Percentiles rank a stretch among this genome's conserved stretches.
Conservation (phyloP, 2,329 filamentous ascomycete species). For the Bipolaris sorokiniana region DNA sequence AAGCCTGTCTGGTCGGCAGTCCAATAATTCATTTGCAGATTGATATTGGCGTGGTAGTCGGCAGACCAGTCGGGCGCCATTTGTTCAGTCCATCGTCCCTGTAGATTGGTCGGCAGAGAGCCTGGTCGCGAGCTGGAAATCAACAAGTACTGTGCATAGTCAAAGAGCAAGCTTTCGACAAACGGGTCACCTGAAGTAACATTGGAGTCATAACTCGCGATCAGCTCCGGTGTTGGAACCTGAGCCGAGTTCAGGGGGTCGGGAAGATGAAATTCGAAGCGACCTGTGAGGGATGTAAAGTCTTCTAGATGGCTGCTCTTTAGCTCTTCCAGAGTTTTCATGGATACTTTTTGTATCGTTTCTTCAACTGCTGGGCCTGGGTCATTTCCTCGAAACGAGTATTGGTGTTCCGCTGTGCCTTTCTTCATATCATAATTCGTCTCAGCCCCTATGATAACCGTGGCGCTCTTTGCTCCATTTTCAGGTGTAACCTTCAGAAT, state of each 20-base stretch:
- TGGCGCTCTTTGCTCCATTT: constrained; percentile 31
- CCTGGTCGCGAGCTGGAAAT: constrained; percentile 61
- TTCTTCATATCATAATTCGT: constrained; percentile 60
- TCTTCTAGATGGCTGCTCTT: constrained; percentile 50
- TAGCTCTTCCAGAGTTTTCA: constrained; percentile 44
- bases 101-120: constrained; percentile 61
- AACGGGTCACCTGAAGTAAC: constrained; percentile 55
- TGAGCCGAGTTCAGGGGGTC: constrained; percentile 52
- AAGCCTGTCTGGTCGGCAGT: constrained; percentile 60
- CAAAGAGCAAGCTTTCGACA: constrained; percentile 61
- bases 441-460: constrained; percentile 53
- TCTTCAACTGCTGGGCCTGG: constrained; percentile 51
- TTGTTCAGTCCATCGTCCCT: constrained; percentile 61
- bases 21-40: constrained; percentile 69
- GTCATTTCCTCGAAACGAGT: constrained; percentile 58
- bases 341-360: constrained; percentile 42
- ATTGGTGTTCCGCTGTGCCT: constrained; percentile 53
- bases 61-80: constrained; percentile 57
- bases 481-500: constrained; percentile 16
- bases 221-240: constrained; percentile 48
- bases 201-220: constrained; percentile 37
- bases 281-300: constrained; percentile 49
- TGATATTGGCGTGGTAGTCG: constrained; percentile 66
- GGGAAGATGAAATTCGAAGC: constrained; percentile 55
- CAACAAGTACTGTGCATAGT: constrained; percentile 61